These are phyloP conservation scores for Penicillium steckii DNA, from an alignment of 495 filamentous ascomycete species.

Conservation along the genomic window DNA sequence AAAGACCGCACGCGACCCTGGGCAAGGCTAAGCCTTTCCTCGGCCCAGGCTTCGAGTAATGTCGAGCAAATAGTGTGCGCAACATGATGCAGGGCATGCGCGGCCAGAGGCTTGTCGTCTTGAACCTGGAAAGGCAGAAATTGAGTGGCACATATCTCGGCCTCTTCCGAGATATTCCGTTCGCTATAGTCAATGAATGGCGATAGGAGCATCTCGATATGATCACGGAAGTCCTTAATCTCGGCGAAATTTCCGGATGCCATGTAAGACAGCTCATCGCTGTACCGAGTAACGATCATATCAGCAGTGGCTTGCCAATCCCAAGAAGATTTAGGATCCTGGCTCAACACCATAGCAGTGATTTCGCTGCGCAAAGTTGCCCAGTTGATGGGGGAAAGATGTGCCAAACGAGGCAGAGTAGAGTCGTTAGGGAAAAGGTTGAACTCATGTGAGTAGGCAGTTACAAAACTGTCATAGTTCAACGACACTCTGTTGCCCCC, in stretches of 20 bases:
- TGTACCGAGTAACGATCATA: conserved; percentile 59
- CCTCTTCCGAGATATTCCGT: conserved; percentile 33
- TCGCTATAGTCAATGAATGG: conserved; percentile 51
- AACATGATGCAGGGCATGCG: conserved; percentile 46
- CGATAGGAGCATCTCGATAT: conserved; percentile 45
- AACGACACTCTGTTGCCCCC: conserved; percentile 50
- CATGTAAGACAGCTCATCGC: conserved; percentile 50
- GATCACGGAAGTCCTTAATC: conserved; percentile 33
- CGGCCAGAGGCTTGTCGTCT: conserved; percentile 19
- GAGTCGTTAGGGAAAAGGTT: conserved; percentile 46
- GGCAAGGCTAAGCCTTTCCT: conserved; percentile 22
- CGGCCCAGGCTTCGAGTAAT: conserved; percentile 39
- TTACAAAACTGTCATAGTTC: conserved; percentile 62
- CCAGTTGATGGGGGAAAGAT: conserved; percentile 36
- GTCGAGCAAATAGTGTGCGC: conserved; percentile 49
- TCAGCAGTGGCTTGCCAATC: conserved; percentile 64
- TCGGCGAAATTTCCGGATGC: conserved; percentile 33
- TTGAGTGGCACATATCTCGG: conserved; percentile 49
- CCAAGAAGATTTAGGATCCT: conserved; percentile 20
- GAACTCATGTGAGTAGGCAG: conserved; percentile 52
- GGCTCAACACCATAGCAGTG: conserved; percentile 30
- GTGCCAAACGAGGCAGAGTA: conserved; percentile 45
- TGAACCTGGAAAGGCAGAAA: conserved; percentile 34
- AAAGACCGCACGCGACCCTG: conserved; percentile 35
- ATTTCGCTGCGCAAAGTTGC: conserved; percentile 42